Evolutionary conservation across 192 early-diverging fungal genomes (phyloP).

Genomic region (Oehlia diaphana): DNA sequence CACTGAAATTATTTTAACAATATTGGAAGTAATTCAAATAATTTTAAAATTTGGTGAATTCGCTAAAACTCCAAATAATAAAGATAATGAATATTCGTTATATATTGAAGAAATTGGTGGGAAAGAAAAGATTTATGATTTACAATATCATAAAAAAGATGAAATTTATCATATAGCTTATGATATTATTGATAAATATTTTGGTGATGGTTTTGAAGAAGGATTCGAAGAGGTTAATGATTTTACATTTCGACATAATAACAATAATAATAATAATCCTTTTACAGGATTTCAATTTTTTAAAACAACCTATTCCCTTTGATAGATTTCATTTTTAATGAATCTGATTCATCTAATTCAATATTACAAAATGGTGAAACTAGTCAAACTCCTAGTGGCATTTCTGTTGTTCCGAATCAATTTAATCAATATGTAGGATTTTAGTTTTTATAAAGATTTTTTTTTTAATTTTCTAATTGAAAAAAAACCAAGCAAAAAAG

Average conservation of each 20-base stretch:
- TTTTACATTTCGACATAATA: neutral
- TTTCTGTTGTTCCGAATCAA: too few relatives aligned
- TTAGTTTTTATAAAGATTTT: too few relatives aligned
- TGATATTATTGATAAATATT: constrained; percentile 50
- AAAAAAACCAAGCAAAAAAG: too few relatives aligned
- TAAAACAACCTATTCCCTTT: neutral
- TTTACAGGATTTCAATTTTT: neutral
- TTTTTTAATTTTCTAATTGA: too few relatives aligned
- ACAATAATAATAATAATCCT: neutral
- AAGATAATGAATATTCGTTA: constrained; percentile 41
- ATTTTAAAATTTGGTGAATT: constrained; percentile 50
- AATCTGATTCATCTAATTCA: neutral
- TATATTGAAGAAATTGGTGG: constrained; percentile 54
- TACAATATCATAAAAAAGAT: constrained; percentile 48
- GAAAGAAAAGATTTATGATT: constrained; percentile 46
- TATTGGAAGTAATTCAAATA: constrained; percentile 49
- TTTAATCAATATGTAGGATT: too few relatives aligned
- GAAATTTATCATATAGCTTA: constrained; percentile 53
- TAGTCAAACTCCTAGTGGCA: too few relatives aligned
- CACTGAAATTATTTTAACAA: constrained; percentile 42
- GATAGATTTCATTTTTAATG: neutral
- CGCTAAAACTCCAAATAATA: constrained; percentile 34
- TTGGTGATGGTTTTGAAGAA: constrained; percentile 44
- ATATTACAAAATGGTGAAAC: neutral
- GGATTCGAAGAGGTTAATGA: neutral